A percentile compares a stretch with the other conserved stretches of the same genome.
Conservation (phyloP, 441 rosid species). For the Euphorbia celastroides region DNA sequence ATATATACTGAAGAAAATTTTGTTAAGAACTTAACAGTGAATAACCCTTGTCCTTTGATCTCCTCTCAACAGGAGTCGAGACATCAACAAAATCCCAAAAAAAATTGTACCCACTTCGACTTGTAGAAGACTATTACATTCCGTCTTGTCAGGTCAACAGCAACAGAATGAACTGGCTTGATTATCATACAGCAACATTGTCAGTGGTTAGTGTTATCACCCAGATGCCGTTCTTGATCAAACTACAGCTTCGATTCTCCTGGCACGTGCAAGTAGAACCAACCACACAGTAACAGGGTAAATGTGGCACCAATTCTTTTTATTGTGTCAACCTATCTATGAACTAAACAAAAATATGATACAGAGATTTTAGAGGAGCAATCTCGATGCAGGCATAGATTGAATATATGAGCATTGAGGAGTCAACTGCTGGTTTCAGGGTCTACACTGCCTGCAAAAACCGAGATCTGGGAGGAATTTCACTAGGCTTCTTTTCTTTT, state of each 20-base stretch:
- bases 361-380: not conserved
- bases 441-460: constrained; percentile 17
- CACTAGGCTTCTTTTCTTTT: no score
- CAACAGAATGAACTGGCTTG: not conserved
- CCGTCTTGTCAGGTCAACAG: not conserved
- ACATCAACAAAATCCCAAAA: no score
- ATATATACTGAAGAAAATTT: not conserved
- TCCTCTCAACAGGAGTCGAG: no score
- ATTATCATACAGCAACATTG: constrained; percentile 12
- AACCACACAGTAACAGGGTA: not conserved
- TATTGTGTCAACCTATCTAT: constrained; percentile 5
- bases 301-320: constrained; percentile 2
- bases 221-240: constrained; percentile 11
- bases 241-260: no score
- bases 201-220: constrained; percentile 16
- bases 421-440: constrained; percentile 19
- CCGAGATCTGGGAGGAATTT: no score
- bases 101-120: constrained; percentile 7
- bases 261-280: not conserved
- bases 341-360: constrained; percentile 8
- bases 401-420: constrained; percentile 9
- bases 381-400: not conserved
- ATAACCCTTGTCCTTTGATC: no score
- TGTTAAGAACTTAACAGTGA: no score
- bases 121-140: constrained; percentile 13